phyloP scores from a whole-genome alignment of 2,329 filamentous ascomycete genomes.

The Apiospora kogelbergensis region DNA sequence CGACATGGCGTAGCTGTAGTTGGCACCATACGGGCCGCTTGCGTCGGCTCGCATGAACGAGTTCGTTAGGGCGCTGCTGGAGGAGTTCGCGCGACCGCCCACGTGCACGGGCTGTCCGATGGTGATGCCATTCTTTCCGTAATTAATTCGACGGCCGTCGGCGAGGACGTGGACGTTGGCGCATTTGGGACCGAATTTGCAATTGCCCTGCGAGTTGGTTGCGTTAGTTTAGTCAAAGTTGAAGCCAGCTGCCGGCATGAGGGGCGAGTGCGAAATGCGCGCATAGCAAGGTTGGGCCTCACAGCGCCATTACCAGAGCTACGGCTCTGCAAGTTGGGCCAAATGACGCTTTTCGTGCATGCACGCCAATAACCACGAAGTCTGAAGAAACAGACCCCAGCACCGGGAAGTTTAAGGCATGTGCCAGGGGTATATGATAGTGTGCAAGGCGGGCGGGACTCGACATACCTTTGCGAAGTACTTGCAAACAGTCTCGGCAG shows the following conservation, averaged over 20 bases:
- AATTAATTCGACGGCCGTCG: conserved; percentile 89
- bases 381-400: not conserved
- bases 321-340: not conserved
- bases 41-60: conserved; percentile 66
- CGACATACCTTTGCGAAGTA: conserved; percentile 90
- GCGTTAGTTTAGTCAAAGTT: not conserved
- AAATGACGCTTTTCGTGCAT: not conserved
- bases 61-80: conserved; percentile 69
- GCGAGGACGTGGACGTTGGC: conserved; percentile 94
- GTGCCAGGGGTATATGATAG: not conserved
- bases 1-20: conserved; percentile 40
- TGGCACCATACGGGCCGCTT: conserved; percentile 42
- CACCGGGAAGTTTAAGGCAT: not conserved
- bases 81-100: conserved; percentile 68
- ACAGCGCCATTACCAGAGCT: not conserved
- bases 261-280: not conserved
- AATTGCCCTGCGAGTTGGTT: conserved; percentile 72
- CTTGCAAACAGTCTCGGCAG: conserved; percentile 91
- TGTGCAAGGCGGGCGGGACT: not conserved
- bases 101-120: conserved; percentile 61
- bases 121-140: conserved; percentile 67
- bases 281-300: not conserved
- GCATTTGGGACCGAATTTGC: conserved; percentile 98
- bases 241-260: not conserved
- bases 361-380: not conserved